Percentiles rank a stretch among this genome's conserved stretches.
Conservation (phyloP, 257 asterid species). For the Dorcoceras hygrometricum region DNA sequence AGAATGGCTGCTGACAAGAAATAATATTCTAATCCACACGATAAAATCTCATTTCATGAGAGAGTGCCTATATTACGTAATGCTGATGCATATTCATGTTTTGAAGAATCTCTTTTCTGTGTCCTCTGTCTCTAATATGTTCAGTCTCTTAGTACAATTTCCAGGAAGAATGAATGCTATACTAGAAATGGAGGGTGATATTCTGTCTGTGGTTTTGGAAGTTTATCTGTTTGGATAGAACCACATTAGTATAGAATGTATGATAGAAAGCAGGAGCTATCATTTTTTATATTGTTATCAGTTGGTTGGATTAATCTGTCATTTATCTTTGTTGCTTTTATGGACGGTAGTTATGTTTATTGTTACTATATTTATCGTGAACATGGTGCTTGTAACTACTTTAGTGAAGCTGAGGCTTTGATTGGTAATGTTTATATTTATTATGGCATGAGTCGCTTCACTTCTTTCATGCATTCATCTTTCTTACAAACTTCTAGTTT, state of each 20-base stretch:
- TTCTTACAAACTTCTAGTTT: too few relatives aligned
- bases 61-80: constrained; percentile 1
- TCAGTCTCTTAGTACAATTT: not conserved
- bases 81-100: not conserved
- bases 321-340: not conserved
- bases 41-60: constrained; percentile 16
- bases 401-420: not conserved
- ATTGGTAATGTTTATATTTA: too few relatives aligned
- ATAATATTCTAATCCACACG: constrained; percentile 29
- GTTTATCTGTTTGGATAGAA: not conserved
- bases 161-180: not conserved
- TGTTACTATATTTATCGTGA: not conserved
- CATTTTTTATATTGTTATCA: not conserved
- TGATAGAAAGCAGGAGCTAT: not conserved
- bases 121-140: not conserved
- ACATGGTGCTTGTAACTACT: not conserved
- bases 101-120: not conserved
- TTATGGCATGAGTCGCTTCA: too few relatives aligned
- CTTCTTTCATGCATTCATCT: too few relatives aligned
- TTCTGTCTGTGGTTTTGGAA: not conserved
- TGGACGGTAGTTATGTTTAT: not conserved
- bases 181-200: not conserved
- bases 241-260: not conserved
- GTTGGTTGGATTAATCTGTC: not conserved
- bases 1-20: constrained; percentile 58